Evolutionary conservation across 2,329 filamentous ascomycete species (phyloP), one percentile per base, ranked within the genome.

Genomic region (Pleoardoris graminearum): DNA sequence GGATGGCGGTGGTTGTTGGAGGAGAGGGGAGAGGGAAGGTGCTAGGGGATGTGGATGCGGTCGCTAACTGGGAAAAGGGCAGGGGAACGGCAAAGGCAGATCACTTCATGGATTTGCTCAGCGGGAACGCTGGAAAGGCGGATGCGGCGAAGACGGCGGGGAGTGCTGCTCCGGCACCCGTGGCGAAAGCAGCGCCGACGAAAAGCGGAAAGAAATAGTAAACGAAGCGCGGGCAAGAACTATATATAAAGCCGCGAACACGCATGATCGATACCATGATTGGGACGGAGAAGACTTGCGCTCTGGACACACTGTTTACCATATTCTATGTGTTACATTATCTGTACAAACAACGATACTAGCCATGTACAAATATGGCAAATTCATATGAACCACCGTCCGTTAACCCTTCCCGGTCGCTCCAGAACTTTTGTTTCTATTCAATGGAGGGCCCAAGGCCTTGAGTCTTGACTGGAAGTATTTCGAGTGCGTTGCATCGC

Each of bases 91-190:
- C 41, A 14, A 49, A 50, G 16, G 27, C 37, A 17, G 62, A 66
- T 38, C 54, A 59, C 44, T 41, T 66, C n/a, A 44, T 66, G 39
- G 62, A 66, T 50, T 44, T 68, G 16, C 66, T 68, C 35, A 68
- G 65, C 48, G 59, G 59, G 8, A 53, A 33, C 23, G 41, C 27
- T 12, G 37, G 36, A 17, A 42, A 27, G 19, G 21, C 30, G 29
- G 27, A 50, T 2, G 8, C 29, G 11, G 8, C 43, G 5, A 30
- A 51, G 23, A n/a, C 42, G 8, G 22, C 47, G 14, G 35, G 50
- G n/a, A 17, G 35, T 27, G 45, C 16, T 21, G 22, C 46, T 23
- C 16, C 38, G 29, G 33, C 51, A 8, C 33, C 50, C n/a, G 42
- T n/a, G 16, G 41, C 41, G 6, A 54, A 54, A 16, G 29, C 39